Conservation (phyloP, 306 rosid genomes). For the Dalbergia cultrata region DNA sequence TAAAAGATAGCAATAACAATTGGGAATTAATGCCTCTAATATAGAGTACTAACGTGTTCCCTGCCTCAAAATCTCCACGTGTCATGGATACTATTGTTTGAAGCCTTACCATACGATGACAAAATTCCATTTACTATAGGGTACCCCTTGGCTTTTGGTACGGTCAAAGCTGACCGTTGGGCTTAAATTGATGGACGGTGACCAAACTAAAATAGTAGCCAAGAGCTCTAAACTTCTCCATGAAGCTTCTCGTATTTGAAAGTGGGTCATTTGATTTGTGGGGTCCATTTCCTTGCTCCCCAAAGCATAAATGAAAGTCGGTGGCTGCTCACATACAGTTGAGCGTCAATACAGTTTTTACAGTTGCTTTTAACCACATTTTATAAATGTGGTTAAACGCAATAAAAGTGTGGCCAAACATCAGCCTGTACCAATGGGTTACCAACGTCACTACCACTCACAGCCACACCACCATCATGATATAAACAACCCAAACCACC, state of each 20-base stretch:
- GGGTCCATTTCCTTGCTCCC: background rate
- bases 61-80: background rate
- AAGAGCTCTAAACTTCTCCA: background rate
- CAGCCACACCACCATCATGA: no score
- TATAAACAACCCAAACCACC: no score
- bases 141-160: background rate
- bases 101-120: background rate
- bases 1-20: constrained; percentile 6
- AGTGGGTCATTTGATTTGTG: background rate
- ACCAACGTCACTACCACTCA: no score
- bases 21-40: constrained; percentile 24
- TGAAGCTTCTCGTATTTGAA: constrained; percentile 7
- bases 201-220: constrained; percentile 16
- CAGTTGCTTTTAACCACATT: no score
- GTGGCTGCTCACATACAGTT: no score
- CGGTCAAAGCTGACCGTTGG: background rate
- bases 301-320: no score
- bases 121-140: background rate
- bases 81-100: background rate
- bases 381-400: no score
- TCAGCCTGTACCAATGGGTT: no score
- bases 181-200: constrained; percentile 37
- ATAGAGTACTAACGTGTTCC: background rate
- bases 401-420: no score
- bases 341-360: no score